These are phyloP conservation scores for Cyberlindnera maritima DNA, from an alignment of 805 yeast species.

Conservation along the genomic window DNA sequence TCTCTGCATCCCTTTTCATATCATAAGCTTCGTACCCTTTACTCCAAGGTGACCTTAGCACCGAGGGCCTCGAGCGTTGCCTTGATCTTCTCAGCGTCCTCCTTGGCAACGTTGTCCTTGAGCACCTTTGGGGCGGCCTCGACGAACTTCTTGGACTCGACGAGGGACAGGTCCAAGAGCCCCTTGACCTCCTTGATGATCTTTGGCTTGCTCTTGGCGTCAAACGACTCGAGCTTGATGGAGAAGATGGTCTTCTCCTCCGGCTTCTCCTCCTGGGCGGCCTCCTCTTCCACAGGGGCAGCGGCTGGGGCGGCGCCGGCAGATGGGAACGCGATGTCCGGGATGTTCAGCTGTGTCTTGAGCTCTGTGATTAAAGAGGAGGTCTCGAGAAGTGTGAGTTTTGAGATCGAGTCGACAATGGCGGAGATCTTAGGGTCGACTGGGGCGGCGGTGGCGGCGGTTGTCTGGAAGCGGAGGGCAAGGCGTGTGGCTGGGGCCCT, in stretches of 20 bases:
- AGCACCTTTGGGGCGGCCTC: constrained; percentile 95
- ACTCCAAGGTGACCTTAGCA: constrained; percentile 89
- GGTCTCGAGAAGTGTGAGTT: constrained; percentile 89
- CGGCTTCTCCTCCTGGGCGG: constrained; percentile 67
- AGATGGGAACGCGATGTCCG: constrained; percentile 87
- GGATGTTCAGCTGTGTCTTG: constrained; percentile 80
- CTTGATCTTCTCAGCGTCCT: constrained; percentile 96
- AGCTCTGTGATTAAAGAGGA: constrained; percentile 80
- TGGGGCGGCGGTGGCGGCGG: constrained; percentile 35
- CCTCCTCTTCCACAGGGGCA: constrained; percentile 70
- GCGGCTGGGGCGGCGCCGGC: constrained; percentile 59
- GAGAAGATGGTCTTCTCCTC: constrained; percentile 94
- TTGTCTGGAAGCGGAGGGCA: constrained; percentile 37
- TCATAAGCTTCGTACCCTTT: constrained; percentile 23
- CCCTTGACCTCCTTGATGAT: constrained; percentile 95
- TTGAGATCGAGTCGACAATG: constrained; percentile 88
- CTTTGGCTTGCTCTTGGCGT: constrained; percentile 94
- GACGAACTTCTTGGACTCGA: constrained; percentile 96
- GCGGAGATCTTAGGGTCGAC: constrained; percentile 85
- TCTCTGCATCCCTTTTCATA: neutral
- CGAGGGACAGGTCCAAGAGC: constrained; percentile 86
- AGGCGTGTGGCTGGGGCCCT: constrained; percentile 15
- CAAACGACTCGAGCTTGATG: constrained; percentile 89
- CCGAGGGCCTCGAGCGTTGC: constrained; percentile 90
- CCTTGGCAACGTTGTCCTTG: constrained; percentile 95